Evolutionary conservation across 2,329 filamentous ascomycete genomes (phyloP), one percentile per base, ranked within the genome.

Genomic region (Aureobasidium melanogenum): DNA sequence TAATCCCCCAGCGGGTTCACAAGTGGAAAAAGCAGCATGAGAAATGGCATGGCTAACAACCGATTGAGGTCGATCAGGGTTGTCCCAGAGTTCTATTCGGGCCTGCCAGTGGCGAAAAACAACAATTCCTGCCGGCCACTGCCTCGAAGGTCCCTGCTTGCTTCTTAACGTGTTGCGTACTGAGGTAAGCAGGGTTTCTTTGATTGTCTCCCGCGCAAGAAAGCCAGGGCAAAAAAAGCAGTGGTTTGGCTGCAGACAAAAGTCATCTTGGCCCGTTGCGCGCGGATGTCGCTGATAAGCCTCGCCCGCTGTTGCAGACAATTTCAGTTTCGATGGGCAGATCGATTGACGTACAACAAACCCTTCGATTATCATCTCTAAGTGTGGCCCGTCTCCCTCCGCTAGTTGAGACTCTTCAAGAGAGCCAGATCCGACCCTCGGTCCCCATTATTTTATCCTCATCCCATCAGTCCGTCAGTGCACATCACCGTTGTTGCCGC

Each of bases 331-430:
- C 54, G 61, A 62, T 64, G 63, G 58, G 61, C 44, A 61, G 51
- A 64, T 63, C 61, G 58, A 48, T 64, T 64, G 63, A 64, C 63
- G 63, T 64, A 64, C 55, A 50, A 55, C 30, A 61, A 64, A 64
- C 51, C 39, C 47, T 56, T 51, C 51, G 38, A 47, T 47, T 47
- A 22, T 47, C 19, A n/a, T 38, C 38, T 38, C 44, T 32, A 41
- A 59, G 54, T 54, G 50, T 47, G 54, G 41, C 57, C 63, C 63
- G 63, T 62, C 63, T 50, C 43, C 56, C 48, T 61, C 63, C 63
- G 63, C 46, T 51, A 61, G 57, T 54, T 59, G 43, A 12, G 56
- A 43, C 56, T 30, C 44, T 50, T 51, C 56, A 59, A 56, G 41
- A 57, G 41, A 36, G 22, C 54, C 44, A 50, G 47, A 43, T 36